These are phyloP conservation scores for Scutellaria baicalensis DNA, from an alignment of 257 asterid genomes.

Conservation along the genomic window DNA sequence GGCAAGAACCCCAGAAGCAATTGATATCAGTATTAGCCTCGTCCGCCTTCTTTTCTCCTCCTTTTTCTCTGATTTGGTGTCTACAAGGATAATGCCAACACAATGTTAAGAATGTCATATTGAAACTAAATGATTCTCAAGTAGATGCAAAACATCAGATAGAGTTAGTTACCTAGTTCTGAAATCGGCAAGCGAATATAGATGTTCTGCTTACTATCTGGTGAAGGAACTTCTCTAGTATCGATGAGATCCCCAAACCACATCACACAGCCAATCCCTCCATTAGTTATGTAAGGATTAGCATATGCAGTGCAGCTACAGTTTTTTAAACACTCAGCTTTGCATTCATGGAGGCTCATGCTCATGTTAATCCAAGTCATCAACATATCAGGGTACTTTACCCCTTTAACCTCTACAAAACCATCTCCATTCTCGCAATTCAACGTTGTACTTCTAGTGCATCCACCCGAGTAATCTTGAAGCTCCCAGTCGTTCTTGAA, in stretches of 20 bases:
- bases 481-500: neutral
- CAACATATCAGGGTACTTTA: constrained; percentile 6
- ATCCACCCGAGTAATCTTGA: constrained; percentile 17
- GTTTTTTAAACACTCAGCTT: constrained; percentile 9
- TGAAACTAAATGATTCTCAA: too few species aligned
- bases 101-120: too few species aligned
- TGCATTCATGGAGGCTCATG: constrained; percentile 17
- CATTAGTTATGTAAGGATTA: neutral
- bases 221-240: neutral
- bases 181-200: neutral
- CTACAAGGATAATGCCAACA: neutral
- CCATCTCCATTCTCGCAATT: constrained; percentile 7
- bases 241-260: constrained; percentile 1
- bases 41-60: neutral
- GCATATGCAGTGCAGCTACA: constrained; percentile 20
- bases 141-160: too few species aligned
- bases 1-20: constrained; percentile 6
- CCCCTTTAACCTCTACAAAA: constrained; percentile 1
- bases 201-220: neutral
- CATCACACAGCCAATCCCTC: neutral
- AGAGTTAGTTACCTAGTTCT: neutral
- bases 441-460: constrained; percentile 8
- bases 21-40: neutral
- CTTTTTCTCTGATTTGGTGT: neutral
- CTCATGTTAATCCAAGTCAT: neutral